Percentiles rank a stretch among this genome's conserved stretches.
phyloP scores from a whole-genome alignment of 148 eudicot species.

The Rheum nobile region DNA sequence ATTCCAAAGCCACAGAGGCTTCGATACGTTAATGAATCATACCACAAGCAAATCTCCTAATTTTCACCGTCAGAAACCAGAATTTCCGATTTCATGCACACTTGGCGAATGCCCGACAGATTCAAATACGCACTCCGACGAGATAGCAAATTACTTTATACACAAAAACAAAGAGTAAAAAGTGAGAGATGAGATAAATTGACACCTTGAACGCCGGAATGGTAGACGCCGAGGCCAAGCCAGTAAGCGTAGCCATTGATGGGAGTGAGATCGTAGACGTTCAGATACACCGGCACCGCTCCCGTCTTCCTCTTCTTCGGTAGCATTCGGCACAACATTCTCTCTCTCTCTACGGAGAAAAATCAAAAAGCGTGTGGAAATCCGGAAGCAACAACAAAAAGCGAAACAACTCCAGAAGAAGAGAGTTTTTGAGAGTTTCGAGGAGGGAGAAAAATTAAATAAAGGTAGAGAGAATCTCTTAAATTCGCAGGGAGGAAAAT shows the following conservation, averaged over 20 bases:
- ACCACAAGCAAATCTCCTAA: not conserved
- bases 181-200: not conserved
- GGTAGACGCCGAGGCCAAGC: slow-evolving; percentile 87
- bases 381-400: not conserved
- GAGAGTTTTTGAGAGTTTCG: not conserved
- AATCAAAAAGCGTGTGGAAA: not conserved
- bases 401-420: not conserved
- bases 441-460: not conserved
- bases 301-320: slow-evolving; percentile 58
- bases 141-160: not conserved
- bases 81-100: not conserved
- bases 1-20: not conserved
- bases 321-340: slow-evolving; percentile 57
- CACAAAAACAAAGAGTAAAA: not conserved
- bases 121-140: not conserved
- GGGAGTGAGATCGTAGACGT: slow-evolving; percentile 83
- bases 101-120: not conserved
- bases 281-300: slow-evolving; percentile 59
- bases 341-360: not conserved
- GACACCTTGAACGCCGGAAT: slow-evolving; percentile 83
- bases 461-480: not conserved
- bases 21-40: not conserved
- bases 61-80: not conserved
- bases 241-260: slow-evolving; percentile 85
- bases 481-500: not conserved